Evolutionary conservation across 805 yeast species (phyloP).

Genomic region (Yarrowia deformans): DNA sequence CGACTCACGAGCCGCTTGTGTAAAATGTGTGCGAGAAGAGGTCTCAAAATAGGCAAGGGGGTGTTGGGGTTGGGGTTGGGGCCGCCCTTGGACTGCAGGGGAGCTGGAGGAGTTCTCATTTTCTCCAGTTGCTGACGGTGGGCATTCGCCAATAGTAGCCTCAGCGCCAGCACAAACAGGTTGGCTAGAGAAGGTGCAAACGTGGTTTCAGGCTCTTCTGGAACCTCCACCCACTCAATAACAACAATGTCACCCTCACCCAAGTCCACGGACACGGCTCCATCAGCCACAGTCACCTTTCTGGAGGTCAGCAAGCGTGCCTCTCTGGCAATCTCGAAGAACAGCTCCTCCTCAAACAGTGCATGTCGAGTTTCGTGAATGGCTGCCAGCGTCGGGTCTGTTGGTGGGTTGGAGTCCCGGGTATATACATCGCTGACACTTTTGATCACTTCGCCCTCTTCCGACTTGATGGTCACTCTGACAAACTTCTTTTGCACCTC

Average conservation of each 20-base stretch:
- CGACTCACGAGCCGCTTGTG: conserved; percentile 45
- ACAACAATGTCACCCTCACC: conserved; percentile 68
- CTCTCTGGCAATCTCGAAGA: conserved; percentile 77
- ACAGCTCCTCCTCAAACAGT: conserved; percentile 88
- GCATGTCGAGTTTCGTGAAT: conserved; percentile 57
- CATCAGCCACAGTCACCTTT: conserved; percentile 70
- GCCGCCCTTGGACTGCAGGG: conserved; percentile 27
- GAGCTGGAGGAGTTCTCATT: conserved; percentile 43
- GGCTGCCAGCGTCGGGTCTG: conserved; percentile 28
- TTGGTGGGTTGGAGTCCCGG: conserved; percentile 64
- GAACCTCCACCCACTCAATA: conserved; percentile 55
- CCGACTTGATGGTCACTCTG: conserved; percentile 58
- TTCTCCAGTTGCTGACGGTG: conserved; percentile 57
- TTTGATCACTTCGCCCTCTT: conserved; percentile 53
- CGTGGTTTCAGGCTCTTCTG: conserved; percentile 15
- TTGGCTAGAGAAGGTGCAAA: conserved; percentile 55
- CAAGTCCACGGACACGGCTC: conserved; percentile 69
- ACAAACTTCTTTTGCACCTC: conserved; percentile 58
- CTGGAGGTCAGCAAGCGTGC: conserved; percentile 71
- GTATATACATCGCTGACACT: conserved; percentile 52
- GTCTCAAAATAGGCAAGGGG: conserved; percentile 46
- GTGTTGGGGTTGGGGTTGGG: conserved; percentile 39
- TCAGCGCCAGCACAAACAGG: conserved; percentile 59
- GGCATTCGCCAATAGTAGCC: conserved; percentile 67
- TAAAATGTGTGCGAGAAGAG: conserved; percentile 49